These are phyloP conservation scores for Mucor circinelloides DNA, from an alignment of 371 early-diverging fungal species.

Conservation along the genomic window DNA sequence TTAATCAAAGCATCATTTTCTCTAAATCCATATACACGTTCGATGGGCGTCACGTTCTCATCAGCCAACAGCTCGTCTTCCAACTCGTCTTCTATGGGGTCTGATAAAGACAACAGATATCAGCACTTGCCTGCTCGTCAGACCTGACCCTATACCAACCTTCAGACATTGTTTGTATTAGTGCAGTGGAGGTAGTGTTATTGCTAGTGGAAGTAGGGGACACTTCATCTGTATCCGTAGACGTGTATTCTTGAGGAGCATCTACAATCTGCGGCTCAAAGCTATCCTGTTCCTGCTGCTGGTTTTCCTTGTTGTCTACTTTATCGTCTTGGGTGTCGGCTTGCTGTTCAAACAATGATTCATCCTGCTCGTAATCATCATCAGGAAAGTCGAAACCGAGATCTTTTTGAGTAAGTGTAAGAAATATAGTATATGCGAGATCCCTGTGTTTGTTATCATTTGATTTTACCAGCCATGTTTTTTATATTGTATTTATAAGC, in stretches of 20 bases:
- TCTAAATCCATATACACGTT: constrained; percentile 51
- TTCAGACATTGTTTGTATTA: constrained; percentile 2
- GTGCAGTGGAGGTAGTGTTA: constrained; percentile 1
- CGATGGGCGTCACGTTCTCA: constrained; percentile 50
- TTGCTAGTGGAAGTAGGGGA: background rate
- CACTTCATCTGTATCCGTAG: background rate
- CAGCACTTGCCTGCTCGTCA: background rate
- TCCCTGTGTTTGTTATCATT: background rate
- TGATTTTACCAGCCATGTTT: constrained; percentile 18
- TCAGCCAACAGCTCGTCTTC: constrained; percentile 51
- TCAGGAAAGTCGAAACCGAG: constrained; percentile 53
- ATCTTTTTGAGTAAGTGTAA: constrained; percentile 21
- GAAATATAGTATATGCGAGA: background rate
- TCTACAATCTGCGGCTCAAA: background rate
- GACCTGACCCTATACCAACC: background rate
- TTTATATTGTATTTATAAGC: background rate
- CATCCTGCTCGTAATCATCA: constrained; percentile 38
- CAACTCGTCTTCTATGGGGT: constrained; percentile 35
- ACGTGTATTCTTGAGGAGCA: background rate
- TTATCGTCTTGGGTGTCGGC: background rate
- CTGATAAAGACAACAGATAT: background rate
- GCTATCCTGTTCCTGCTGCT: background rate
- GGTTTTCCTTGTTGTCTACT: background rate
- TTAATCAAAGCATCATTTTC: constrained; percentile 51
- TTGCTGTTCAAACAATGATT: constrained; percentile 9